Evolutionary conservation across 2,329 filamentous ascomycete species (phyloP).

Genomic region (Monosporascus cannonballus): DNA sequence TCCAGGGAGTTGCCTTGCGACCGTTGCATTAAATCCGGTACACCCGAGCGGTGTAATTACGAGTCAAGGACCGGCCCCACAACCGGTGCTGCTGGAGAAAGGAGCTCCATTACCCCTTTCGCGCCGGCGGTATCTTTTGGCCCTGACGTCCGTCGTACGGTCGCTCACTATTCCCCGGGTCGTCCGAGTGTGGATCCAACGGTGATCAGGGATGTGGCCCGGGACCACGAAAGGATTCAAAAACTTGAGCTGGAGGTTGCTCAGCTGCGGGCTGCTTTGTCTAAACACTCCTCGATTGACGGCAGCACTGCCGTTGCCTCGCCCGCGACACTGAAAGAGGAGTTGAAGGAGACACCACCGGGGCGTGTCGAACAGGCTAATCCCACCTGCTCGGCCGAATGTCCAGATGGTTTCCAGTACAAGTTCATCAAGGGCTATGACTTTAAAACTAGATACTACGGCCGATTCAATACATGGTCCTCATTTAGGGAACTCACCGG

Average conservation of each 20-base stretch:
- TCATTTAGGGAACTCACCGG: slow-evolving; percentile 51
- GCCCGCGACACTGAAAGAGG: slow-evolving; percentile 40
- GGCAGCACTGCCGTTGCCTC: slow-evolving; percentile 46
- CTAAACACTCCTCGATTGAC: slow-evolving; percentile 41
- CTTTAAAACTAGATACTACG: slow-evolving; percentile 55
- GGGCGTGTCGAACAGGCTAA: slow-evolving; percentile 29
- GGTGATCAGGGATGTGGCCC: slow-evolving; percentile 32
- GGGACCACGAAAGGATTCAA: slow-evolving; percentile 53
- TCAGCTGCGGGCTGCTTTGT: slow-evolving; percentile 47
- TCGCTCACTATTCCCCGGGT: slow-evolving; percentile 24
- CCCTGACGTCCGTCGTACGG: slow-evolving; percentile 18
- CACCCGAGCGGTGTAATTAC: slow-evolving; percentile 53
- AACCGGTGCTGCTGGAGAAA: slow-evolving; percentile 30
- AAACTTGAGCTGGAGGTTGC: slow-evolving; percentile 53
- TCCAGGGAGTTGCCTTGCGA: slow-evolving; percentile 57
- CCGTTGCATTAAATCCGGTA: slow-evolving; percentile 56
- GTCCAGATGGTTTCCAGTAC: slow-evolving; percentile 35
- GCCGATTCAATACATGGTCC: slow-evolving; percentile 55
- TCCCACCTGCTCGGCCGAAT: slow-evolving; percentile 26
- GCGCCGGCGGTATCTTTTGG: slow-evolving; percentile 37
- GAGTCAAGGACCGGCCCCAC: slow-evolving; percentile 39
- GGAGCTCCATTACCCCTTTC: slow-evolving; percentile 42
- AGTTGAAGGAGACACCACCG: slow-evolving; percentile 28
- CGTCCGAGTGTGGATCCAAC: slow-evolving; percentile 28
- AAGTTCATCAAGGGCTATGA: slow-evolving; percentile 54